Base-by-base conservation (phyloP, 2,329 filamentous ascomycete species). In the Ciborinia camelliae region DNA sequence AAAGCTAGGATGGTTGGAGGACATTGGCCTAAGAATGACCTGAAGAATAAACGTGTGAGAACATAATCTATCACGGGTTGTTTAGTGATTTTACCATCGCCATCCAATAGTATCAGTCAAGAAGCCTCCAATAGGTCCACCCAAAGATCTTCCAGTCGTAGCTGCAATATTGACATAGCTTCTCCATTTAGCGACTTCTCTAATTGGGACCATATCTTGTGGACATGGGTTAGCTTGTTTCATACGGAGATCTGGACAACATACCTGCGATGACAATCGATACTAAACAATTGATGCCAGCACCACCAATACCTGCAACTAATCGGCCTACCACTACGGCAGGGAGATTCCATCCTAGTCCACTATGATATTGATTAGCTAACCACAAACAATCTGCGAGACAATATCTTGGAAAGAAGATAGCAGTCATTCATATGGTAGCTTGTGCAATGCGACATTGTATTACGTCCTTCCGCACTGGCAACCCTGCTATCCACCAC, bases 51-150 rank as follows among this genome's bases (percentile, higher is more conserved):
- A 30, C 2, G 37, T n/a, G 1, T 55, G 5, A 4, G 4, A 48
- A 32, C 15, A 9, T 4, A 28, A 1, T 23, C 26, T 57, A 41
- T 28, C 8, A 14, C 0, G 20, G 14, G 58, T 12, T n/a, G 18
- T 15, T 23, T 8, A 28, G 41, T 6, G 9, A 3, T 72, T 76
- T 67, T 68, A 84, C 86, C 86, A 88, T 74, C 87, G 77, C 87
- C 87, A 90, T 20, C 87, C 87, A 15, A 89, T 79, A 0, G 81
- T 80, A 68, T 89, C 85, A 1, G 85, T 82, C 2, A 89, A 74
- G 4, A 67, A 69, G 2, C 87, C 87, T 1, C 87, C 87, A 0
- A 88, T 64, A 3, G 82, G 82, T 0, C 82, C 82, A 1, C 83
- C 83, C 0, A 84, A 70, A 52, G 81, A 82, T 43, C 83, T 77